Evolutionary conservation across 2,329 filamentous ascomycete genomes (phyloP).

Genomic region (Clonostachys rosea): DNA sequence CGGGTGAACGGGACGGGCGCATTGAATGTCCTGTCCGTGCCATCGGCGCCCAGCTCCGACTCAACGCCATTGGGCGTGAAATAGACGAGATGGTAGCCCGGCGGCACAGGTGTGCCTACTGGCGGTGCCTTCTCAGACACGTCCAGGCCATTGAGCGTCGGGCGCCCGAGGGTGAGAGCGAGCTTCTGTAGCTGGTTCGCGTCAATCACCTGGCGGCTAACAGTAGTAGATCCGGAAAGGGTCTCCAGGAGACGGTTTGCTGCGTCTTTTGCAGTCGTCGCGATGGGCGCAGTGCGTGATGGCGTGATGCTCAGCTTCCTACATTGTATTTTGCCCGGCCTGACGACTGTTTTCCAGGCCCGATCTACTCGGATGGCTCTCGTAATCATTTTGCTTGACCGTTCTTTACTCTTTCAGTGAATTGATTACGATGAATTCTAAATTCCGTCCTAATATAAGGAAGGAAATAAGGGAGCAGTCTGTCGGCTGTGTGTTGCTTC

Average conservation of each 20-base stretch:
- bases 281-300: too few species aligned
- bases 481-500: too few species aligned
- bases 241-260: slow-evolving; percentile 1
- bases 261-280: slow-evolving; percentile 1
- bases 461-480: too few species aligned
- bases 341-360: too few species aligned
- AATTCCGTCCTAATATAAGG: too few species aligned
- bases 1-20: slow-evolving; percentile 54
- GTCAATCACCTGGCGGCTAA: slow-evolving; percentile 47
- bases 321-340: too few species aligned
- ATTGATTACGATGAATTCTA: too few species aligned
- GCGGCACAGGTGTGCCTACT: slow-evolving; percentile 44
- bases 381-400: too few species aligned
- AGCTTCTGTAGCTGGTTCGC: slow-evolving; percentile 60
- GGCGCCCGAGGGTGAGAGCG: slow-evolving; percentile 50
- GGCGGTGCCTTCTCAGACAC: slow-evolving; percentile 28
- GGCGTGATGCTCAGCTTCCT: too few species aligned
- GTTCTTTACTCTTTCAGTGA: too few species aligned
- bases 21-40: slow-evolving; percentile 57
- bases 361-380: too few species aligned
- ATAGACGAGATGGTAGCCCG: slow-evolving; percentile 59
- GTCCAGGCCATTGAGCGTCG: slow-evolving; percentile 19
- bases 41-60: slow-evolving; percentile 49
- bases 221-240: background rate
- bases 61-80: slow-evolving; percentile 56